These are phyloP conservation scores for Cetraspora pellucida DNA, from an alignment of 192 early-diverging fungal genomes.

Conservation along the genomic window DNA sequence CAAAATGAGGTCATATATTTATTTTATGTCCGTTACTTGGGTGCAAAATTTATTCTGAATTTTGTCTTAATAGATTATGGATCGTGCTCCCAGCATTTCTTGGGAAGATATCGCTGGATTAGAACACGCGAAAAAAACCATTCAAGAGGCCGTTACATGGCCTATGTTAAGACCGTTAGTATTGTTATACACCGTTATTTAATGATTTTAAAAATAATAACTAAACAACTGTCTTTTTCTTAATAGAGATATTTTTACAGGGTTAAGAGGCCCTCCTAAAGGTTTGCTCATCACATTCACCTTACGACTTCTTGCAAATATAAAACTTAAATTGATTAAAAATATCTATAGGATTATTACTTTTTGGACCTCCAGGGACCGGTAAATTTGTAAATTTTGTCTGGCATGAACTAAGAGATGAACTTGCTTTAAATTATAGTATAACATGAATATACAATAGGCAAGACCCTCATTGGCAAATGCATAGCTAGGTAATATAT, in stretches of 20 bases:
- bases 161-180: conserved; percentile 63
- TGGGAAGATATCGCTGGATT: conserved; percentile 91
- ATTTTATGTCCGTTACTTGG: neutral
- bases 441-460: neutral
- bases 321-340: neutral
- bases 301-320: neutral
- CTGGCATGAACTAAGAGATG: conserved; percentile 9
- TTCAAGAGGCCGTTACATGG: conserved; percentile 80
- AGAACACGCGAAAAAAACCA: conserved; percentile 77
- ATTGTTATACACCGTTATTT: neutral
- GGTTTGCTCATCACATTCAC: conserved; percentile 38
- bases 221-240: neutral
- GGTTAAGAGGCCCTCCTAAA: conserved; percentile 79
- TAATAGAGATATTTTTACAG: conserved; percentile 80
- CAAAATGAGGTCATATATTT: conserved; percentile 68
- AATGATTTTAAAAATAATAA: neutral
- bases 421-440: neutral
- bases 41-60: neutral
- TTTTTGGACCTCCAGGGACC: conserved; percentile 90
- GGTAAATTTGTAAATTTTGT: conserved; percentile 36
- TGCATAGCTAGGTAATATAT: conserved; percentile 69
- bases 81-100: conserved; percentile 53
- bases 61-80: conserved; percentile 58
- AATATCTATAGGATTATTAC: conserved; percentile 55
- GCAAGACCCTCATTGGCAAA: conserved; percentile 89